Base-by-base conservation (phyloP, 2,329 filamentous ascomycete species). In the Penicillium janthinellum region DNA sequence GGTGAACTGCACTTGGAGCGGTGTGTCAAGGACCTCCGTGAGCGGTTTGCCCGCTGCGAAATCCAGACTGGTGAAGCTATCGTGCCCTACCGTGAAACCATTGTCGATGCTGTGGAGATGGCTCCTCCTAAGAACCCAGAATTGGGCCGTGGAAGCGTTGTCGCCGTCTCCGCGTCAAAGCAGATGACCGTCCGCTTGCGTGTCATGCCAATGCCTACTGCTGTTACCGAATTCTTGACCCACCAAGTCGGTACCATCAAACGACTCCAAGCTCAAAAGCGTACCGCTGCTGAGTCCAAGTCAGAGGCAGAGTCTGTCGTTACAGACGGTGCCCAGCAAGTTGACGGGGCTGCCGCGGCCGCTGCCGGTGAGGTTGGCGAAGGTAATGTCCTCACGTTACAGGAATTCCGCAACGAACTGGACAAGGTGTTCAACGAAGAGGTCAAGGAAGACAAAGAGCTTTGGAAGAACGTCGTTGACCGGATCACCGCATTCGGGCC, bases 51-150 rank as follows among this genome's bases (percentile, higher is more conserved):
- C 5, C 89, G 87, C 64, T 98, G 96, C 72, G 94, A 98, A 66
- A 93, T 99, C 54, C 94, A 98, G 72, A 91, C 91, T 31, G 93
- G 95, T 58, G 91, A 91, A 45, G 91, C 95, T 1, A 98, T 99
- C 62, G 95, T 99, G 14, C 95, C 95, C 0, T 99, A 96, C 76
- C 85, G 93, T 58, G 95, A 99, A 78, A 95, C 92, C 0, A 96
- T 96, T 59, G 88, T 97, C 42, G 85, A 86, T 28, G 90, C 89
- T 0, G 86, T 92, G 39, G 95, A 99, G 76, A 99, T 99, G 95
- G 88, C 92, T 25, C 88, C 92, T 1, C 90, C 92, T 0, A 91
- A 84, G 60, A 91, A 96, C 75, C 89, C 93, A 64, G 91, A 96
- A 12, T 82, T 97, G 17, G 93, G 93, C 1, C 85, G 95, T 71